These are phyloP conservation scores for Thermomucor indicae-seudaticae DNA, from an alignment of 371 early-diverging fungal genomes.

Conservation along the genomic window DNA sequence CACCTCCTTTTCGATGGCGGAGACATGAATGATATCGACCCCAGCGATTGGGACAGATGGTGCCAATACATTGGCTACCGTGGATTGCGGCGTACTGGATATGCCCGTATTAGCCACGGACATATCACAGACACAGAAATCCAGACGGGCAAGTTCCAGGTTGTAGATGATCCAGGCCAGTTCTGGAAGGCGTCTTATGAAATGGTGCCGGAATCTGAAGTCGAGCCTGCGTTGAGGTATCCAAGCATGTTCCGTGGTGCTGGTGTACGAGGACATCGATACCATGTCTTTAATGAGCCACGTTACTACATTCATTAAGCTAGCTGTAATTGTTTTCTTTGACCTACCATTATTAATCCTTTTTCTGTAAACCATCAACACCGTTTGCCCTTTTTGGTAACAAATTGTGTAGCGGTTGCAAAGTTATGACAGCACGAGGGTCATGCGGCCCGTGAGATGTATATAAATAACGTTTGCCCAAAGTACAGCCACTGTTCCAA, in stretches of 20 bases:
- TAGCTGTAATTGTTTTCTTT: constrained; percentile 2
- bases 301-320: constrained; percentile 55
- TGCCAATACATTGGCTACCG: constrained; percentile 82
- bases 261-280: constrained; percentile 72
- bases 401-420: neutral
- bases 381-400: neutral
- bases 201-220: constrained; percentile 48
- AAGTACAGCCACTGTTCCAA: neutral
- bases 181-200: constrained; percentile 59
- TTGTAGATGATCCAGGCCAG: constrained; percentile 49
- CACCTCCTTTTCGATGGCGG: constrained; percentile 63
- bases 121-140: constrained; percentile 85
- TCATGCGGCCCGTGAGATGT: neutral
- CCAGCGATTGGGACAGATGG: constrained; percentile 78
- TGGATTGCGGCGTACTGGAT: constrained; percentile 70
- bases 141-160: constrained; percentile 77
- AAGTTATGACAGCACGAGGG: neutral
- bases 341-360: neutral
- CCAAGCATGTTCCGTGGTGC: constrained; percentile 64
- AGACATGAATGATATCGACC: constrained; percentile 73
- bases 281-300: constrained; percentile 79
- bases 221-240: constrained; percentile 56
- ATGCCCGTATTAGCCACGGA: constrained; percentile 77
- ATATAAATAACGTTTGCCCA: neutral
- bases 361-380: neutral